Evolutionary conservation across 805 yeast genomes (phyloP).

Genomic region (Kodamaea hsintzibuensis): DNA sequence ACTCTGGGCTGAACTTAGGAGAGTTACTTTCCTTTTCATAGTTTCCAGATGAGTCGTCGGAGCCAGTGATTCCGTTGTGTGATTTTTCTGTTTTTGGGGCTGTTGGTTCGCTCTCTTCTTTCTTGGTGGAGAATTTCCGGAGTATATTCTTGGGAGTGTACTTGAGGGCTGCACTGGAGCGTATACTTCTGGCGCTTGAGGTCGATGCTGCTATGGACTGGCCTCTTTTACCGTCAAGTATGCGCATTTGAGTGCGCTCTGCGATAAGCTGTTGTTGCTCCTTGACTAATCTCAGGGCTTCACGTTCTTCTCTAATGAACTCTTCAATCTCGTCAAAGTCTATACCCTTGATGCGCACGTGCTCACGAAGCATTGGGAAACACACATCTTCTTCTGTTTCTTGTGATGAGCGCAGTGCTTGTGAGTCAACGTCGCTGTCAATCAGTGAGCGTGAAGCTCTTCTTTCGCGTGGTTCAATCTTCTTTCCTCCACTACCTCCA

Average conservation of each 20-base stretch:
- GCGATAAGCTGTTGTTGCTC: conserved; percentile 23
- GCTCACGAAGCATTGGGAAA: conserved; percentile 83
- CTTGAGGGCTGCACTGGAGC: conserved; percentile 52
- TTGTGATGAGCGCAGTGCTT: conserved; percentile 74
- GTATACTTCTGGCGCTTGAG: conserved; percentile 10
- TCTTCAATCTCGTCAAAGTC: conserved; percentile 91
- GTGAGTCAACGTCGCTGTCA: conserved; percentile 70
- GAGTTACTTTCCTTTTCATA: not conserved
- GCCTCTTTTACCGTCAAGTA: conserved; percentile 4
- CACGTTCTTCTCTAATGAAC: conserved; percentile 63
- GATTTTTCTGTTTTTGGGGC: not conserved
- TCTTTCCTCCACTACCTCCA: conserved; percentile 7
- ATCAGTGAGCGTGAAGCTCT: conserved; percentile 39
- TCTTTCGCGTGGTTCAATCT: conserved; percentile 22
- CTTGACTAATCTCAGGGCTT: conserved; percentile 34
- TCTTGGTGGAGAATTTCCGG: not conserved
- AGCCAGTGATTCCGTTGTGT: not conserved
- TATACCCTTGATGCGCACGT: conserved; percentile 65
- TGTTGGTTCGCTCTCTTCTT: not conserved
- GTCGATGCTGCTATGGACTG: conserved; percentile 9
- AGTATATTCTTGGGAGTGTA: conserved; percentile 56
- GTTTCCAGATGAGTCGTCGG: conserved; percentile 3
- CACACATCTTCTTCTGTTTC: conserved; percentile 98
- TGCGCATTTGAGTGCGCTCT: conserved; percentile 21
- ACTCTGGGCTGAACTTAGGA: not conserved